Conservation (phyloP, 2,329 filamentous ascomycete species). For the Aspergillus sp. region DNA sequence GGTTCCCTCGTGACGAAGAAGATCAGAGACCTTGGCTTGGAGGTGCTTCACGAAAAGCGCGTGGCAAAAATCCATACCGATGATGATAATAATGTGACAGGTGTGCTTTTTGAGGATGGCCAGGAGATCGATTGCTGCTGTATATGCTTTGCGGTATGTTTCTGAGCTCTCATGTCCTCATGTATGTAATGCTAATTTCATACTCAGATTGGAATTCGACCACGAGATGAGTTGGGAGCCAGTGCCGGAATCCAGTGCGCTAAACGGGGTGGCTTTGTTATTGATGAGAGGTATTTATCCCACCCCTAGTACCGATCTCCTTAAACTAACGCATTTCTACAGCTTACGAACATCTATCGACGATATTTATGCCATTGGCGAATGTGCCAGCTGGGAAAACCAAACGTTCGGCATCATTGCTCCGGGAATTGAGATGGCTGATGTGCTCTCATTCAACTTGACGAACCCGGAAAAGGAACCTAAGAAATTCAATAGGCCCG, state of each 20-base stretch:
- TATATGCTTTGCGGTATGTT: slow-evolving; percentile 73
- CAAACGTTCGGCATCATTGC: slow-evolving; percentile 88
- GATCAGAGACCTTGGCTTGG: slow-evolving; percentile 73
- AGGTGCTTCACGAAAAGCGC: slow-evolving; percentile 74
- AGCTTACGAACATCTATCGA: slow-evolving; percentile 66
- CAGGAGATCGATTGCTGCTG: slow-evolving; percentile 74
- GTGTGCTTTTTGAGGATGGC: slow-evolving; percentile 78
- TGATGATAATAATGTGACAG: slow-evolving; percentile 66
- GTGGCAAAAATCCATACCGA: slow-evolving; percentile 72
- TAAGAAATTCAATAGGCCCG: slow-evolving; percentile 73
- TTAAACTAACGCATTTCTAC: not conserved
- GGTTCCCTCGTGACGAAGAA: slow-evolving; percentile 80
- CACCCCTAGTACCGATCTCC: not conserved
- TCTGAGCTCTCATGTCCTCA: not conserved
- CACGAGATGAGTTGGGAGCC: slow-evolving; percentile 74
- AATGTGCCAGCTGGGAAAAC: slow-evolving; percentile 86
- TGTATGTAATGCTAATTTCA: slow-evolving; percentile 1
- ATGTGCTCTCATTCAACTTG: slow-evolving; percentile 86
- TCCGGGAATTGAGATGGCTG: slow-evolving; percentile 89
- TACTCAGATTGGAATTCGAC: slow-evolving; percentile 71
- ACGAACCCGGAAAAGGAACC: slow-evolving; percentile 73
- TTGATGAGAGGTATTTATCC: slow-evolving; percentile 40
- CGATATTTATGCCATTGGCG: slow-evolving; percentile 82
- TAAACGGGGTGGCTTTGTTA: slow-evolving; percentile 69
- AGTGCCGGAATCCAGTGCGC: slow-evolving; percentile 70